Percentiles rank a stretch among this genome's conserved stretches.
phyloP scores from a whole-genome alignment of 768 basidiomycete genomes.

The Leucocoprinus leucothites region DNA sequence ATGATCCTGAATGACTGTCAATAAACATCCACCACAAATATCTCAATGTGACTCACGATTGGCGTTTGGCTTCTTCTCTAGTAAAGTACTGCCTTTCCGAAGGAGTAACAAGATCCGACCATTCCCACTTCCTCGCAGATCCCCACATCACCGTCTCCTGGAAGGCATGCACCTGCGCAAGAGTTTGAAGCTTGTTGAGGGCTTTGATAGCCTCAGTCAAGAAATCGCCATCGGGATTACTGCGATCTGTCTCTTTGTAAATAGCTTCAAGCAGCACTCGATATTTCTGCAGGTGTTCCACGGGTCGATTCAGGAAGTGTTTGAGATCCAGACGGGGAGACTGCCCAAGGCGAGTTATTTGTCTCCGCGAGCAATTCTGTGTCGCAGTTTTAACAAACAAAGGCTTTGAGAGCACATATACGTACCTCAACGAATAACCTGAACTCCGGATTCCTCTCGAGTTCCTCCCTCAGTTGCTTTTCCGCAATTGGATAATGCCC shows the following conservation, averaged over 20 bases:
- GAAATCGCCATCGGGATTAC: conserved; percentile 81
- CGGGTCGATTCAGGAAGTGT: conserved; percentile 75
- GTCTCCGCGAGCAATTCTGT: conserved; percentile 44
- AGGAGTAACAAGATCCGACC: conserved; percentile 74
- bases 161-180: conserved; percentile 85
- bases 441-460: conserved; percentile 80
- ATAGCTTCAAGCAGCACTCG: conserved; percentile 85
- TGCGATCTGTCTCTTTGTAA: conserved; percentile 74
- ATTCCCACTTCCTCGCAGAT: conserved; percentile 77
- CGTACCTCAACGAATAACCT: conserved; percentile 80
- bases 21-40: background rate
- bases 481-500: conserved; percentile 85
- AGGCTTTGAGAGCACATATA: background rate
- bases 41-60: conserved; percentile 58
- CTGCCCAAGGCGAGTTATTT: conserved; percentile 35
- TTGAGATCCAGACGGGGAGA: conserved; percentile 60
- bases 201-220: conserved; percentile 80
- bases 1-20: conserved; percentile 56
- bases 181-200: conserved; percentile 76
- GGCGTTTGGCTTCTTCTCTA: conserved; percentile 38
- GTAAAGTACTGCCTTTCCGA: conserved; percentile 14
- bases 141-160: conserved; percentile 87
- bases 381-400: background rate
- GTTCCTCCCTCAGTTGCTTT: conserved; percentile 81
- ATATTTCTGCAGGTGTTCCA: conserved; percentile 81